phyloP scores from a whole-genome alignment of 108 stramenopile species.

The Stephanodiscus minutulus region DNA sequence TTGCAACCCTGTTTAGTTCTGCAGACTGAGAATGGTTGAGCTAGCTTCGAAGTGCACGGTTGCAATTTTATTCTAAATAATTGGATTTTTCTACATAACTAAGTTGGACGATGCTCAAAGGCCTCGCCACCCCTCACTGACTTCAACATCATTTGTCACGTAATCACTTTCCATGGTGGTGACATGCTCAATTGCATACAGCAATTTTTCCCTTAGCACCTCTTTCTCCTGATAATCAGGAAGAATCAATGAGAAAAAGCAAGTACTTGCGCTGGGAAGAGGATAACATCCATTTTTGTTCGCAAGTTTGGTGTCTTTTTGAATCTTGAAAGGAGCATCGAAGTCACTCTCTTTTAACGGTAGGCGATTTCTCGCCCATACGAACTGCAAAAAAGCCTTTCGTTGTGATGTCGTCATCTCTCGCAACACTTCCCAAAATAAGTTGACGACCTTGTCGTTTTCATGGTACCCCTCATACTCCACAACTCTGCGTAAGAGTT shows the following conservation, averaged over 20 bases:
- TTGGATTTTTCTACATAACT: no score
- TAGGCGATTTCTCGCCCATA: constrained; percentile 95
- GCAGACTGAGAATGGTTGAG: no score
- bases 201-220: constrained; percentile 79
- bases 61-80: no score
- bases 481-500: constrained; percentile 80
- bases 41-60: no score
- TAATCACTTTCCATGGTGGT: constrained; percentile 98
- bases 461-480: constrained; percentile 94
- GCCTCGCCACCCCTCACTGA: constrained; percentile 82
- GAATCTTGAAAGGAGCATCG: constrained; percentile 93
- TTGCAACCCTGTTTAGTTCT: no score
- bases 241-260: constrained; percentile 95
- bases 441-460: constrained; percentile 72
- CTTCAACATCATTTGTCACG: constrained; percentile 86
- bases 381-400: constrained; percentile 93
- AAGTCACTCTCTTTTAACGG: constrained; percentile 88
- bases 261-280: constrained; percentile 95
- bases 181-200: constrained; percentile 94
- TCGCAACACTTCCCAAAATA: constrained; percentile 93
- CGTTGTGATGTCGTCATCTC: constrained; percentile 89
- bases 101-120: constrained; percentile 25
- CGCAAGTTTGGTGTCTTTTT: constrained; percentile 55
- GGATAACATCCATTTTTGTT: constrained; percentile 72
- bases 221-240: constrained; percentile 89